Base-by-base conservation (phyloP, 108 stramenopile species). In the Mediolabrus comicus region DNA sequence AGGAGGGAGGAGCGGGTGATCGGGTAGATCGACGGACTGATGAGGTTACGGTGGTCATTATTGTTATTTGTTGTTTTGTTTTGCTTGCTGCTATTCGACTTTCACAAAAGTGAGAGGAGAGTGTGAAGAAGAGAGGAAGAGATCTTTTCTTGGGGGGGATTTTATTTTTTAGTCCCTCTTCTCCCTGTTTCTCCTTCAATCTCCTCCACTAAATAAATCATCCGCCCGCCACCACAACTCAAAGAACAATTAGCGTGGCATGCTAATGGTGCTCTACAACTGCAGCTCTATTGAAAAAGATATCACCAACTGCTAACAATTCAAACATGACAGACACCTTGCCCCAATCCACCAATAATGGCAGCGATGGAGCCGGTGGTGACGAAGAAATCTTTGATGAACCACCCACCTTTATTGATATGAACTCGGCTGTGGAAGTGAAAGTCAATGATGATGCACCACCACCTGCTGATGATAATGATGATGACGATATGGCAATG, bases 391-490 rank as follows among this genome's bases (percentile, higher is more conserved):
- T 57, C 43, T 76, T 69, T 67, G 80, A 85, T 56, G 86, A 81
- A 22, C 69, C 80, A 13, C 77, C 83, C n/a, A 72, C 58, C 19
- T 90, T 90, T 70, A 78, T 90, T 64, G 86, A 87, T 52, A 71
- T 80, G 65, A 82, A 78, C 24, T 91, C 89, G 31, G 91, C 82
- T 19, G 74, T 91, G 41, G 91, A 92, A 73, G 89, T 89, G n/a
- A 19, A 81, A 19, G 81, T 90, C n/a, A 83, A 85, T 36, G 90
- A 89, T 33, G 75, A 88, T 14, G 73, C 83, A 56, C 62, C 75
- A 29, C 83, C 87, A 25, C 80, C 85, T 78, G 82, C 71, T 5
- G 88, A 89, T 34, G 86, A 83, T 16, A 84, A 85, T 38, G 78
- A 87, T 29, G 91, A 86, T 19, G 82, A 72, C 27, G 53, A 69